Evolutionary conservation across 169 alveolate genomes (phyloP).

Genomic region (Plasmodium ovale): DNA sequence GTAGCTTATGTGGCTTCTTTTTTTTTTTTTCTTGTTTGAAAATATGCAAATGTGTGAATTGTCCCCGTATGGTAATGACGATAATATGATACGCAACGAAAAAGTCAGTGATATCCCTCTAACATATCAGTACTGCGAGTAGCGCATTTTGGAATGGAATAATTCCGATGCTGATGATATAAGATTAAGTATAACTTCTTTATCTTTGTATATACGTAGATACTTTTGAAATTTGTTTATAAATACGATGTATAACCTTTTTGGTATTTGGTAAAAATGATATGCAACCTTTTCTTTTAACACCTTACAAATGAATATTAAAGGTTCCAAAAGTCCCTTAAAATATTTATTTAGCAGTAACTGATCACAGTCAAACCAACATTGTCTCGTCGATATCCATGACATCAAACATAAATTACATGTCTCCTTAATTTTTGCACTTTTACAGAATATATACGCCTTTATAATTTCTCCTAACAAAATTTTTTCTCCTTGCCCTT

Average conservation of each 20-base stretch:
- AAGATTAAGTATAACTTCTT: slow-evolving; percentile 14
- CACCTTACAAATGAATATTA: slow-evolving; percentile 12
- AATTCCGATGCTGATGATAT: slow-evolving; percentile 24
- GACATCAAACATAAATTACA: slow-evolving; percentile 32
- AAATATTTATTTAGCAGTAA: slow-evolving; percentile 24
- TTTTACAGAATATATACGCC: slow-evolving; percentile 24
- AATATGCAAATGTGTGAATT: too few species aligned
- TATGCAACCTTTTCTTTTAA: slow-evolving; percentile 28
- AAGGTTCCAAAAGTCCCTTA: slow-evolving; percentile 22
- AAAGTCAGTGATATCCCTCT: too few species aligned
- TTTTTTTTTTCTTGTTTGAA: too few species aligned
- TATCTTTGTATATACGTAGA: slow-evolving; percentile 15
- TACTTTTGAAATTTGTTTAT: slow-evolving; percentile 20
- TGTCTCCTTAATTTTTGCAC: slow-evolving; percentile 12
- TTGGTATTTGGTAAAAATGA: slow-evolving; percentile 35
- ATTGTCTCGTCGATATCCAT: slow-evolving; percentile 23
- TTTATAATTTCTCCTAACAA: slow-evolving; percentile 32
- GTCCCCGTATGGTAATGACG: too few species aligned
- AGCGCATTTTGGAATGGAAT: slow-evolving; percentile 9
- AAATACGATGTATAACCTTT: slow-evolving; percentile 11
- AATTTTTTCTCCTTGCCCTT: not conserved
- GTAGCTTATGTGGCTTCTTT: too few species aligned
- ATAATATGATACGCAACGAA: too few species aligned
- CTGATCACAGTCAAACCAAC: slow-evolving; percentile 28
- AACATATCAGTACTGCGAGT: not conserved